Evolutionary conservation across 208 protist genomes (phyloP).

Genomic region (Angomonas deanei): DNA sequence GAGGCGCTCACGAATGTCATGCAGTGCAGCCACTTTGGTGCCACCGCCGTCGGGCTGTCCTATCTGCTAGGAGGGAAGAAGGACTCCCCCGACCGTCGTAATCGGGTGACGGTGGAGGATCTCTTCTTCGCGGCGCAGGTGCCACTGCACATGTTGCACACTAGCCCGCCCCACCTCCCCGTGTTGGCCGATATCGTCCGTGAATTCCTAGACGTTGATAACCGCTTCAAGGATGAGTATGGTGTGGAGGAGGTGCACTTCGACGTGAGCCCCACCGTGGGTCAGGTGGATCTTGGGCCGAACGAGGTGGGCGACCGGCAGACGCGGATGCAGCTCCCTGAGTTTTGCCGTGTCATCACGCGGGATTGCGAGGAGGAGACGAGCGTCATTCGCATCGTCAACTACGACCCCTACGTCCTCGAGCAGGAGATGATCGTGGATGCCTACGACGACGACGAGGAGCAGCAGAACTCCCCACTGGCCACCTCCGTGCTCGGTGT

Average conservation of each 20-base stretch:
- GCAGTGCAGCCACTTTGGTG: slow-evolving; percentile 76
- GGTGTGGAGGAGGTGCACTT: slow-evolving; percentile 72
- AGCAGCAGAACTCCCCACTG: slow-evolving; percentile 46
- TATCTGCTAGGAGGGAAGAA: slow-evolving; percentile 72
- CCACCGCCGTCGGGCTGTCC: slow-evolving; percentile 60
- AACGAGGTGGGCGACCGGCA: slow-evolving; percentile 86
- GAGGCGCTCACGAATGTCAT: slow-evolving; percentile 35
- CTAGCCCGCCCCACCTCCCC: slow-evolving; percentile 54
- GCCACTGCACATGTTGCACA: slow-evolving; percentile 79
- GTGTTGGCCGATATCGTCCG: slow-evolving; percentile 77
- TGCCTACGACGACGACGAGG: slow-evolving; percentile 70
- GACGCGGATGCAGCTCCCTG: slow-evolving; percentile 74
- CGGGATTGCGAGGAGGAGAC: slow-evolving; percentile 78
- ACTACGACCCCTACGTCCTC: slow-evolving; percentile 87
- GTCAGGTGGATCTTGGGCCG: slow-evolving; percentile 76
- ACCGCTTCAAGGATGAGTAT: slow-evolving; percentile 85
- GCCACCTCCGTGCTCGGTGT: slow-evolving; percentile 51
- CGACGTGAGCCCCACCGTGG: slow-evolving; percentile 75
- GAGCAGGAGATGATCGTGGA: slow-evolving; percentile 82
- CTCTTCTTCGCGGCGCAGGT: slow-evolving; percentile 90
- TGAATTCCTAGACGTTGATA: slow-evolving; percentile 87
- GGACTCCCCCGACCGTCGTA: slow-evolving; percentile 61
- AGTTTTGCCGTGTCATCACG: slow-evolving; percentile 71
- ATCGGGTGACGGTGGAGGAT: slow-evolving; percentile 83
- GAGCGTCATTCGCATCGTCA: slow-evolving; percentile 78